phyloP scores from a whole-genome alignment of 257 asterid genomes.

The Sherardia arvensis region DNA sequence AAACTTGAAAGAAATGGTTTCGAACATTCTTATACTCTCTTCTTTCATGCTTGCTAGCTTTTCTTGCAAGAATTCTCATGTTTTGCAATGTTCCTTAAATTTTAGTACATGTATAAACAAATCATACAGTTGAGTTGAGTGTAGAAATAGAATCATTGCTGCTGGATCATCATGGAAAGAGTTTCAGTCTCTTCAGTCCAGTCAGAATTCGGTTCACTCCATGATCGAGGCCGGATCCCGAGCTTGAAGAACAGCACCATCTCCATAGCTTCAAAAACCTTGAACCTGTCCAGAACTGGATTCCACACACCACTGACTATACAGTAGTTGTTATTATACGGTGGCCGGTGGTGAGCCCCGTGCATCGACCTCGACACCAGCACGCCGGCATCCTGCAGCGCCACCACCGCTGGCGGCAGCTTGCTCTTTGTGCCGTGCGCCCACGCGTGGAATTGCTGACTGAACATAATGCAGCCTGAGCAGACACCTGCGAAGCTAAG shows the following conservation, averaged over 20 bases:
- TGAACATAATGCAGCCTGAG: slow-evolving; percentile 67
- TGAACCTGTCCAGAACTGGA: slow-evolving; percentile 32
- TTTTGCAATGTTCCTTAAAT: neutral
- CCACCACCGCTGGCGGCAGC: slow-evolving; percentile 56
- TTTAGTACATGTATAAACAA: neutral
- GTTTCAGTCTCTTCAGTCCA: slow-evolving; percentile 39
- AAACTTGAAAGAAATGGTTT: neutral
- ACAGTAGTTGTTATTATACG: slow-evolving; percentile 72
- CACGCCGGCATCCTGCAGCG: slow-evolving; percentile 63
- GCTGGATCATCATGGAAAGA: neutral
- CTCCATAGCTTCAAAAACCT: slow-evolving; percentile 56
- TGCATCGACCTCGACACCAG: slow-evolving; percentile 59
- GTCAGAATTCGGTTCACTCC: slow-evolving; percentile 50
- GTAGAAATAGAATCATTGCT: slow-evolving; percentile 1
- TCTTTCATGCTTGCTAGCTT: neutral
- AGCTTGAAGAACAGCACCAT: slow-evolving; percentile 50
- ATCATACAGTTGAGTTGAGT: neutral
- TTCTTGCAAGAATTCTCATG: neutral
- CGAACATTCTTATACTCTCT: neutral
- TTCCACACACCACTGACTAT: slow-evolving; percentile 85
- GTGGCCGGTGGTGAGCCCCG: slow-evolving; percentile 72
- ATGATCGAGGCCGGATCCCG: slow-evolving; percentile 66
- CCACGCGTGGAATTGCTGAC: slow-evolving; percentile 87
- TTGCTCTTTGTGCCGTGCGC: slow-evolving; percentile 61
- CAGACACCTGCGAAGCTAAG: slow-evolving; percentile 50